phyloP scores from a whole-genome alignment of 345 rosid species.

The Gossypium stocksii region DNA sequence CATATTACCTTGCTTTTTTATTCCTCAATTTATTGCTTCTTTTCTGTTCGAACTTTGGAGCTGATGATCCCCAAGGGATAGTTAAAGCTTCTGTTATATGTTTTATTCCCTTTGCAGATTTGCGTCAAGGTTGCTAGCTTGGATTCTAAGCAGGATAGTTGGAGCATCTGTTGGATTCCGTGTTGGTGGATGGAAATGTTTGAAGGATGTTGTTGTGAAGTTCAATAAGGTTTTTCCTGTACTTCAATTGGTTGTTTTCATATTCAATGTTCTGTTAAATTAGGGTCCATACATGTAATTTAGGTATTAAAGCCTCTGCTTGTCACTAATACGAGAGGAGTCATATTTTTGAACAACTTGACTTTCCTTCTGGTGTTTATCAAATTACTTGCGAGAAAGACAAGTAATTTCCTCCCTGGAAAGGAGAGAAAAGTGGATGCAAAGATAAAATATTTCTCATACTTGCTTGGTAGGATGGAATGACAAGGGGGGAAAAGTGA shows the following conservation, averaged over 20 bases:
- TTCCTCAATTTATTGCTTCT: background rate
- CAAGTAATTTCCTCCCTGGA: background rate
- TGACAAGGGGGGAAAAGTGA: background rate
- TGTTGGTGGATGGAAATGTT: constrained; percentile 91
- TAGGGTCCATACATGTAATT: background rate
- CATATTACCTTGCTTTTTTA: background rate
- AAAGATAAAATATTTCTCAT: background rate
- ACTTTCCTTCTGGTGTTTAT: background rate
- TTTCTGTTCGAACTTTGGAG: background rate
- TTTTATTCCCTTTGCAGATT: constrained; percentile 37
- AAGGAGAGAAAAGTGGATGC: background rate
- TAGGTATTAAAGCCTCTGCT: background rate
- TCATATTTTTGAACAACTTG: background rate
- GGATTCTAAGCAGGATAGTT: constrained; percentile 65
- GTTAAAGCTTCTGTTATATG: background rate
- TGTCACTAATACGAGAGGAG: background rate
- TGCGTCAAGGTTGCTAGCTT: constrained; percentile 73
- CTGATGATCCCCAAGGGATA: background rate
- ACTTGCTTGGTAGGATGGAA: background rate
- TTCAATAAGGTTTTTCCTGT: constrained; percentile 63
- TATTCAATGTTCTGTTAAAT: constrained; percentile 14
- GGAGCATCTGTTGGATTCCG: constrained; percentile 80
- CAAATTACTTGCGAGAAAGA: background rate
- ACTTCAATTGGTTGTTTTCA: background rate
- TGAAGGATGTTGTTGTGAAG: constrained; percentile 76